A percentile compares a stretch with the other conserved stretches of the same genome.
Conservation (phyloP, 306 rosid genomes). For the Lithocarpus polystachyus region DNA sequence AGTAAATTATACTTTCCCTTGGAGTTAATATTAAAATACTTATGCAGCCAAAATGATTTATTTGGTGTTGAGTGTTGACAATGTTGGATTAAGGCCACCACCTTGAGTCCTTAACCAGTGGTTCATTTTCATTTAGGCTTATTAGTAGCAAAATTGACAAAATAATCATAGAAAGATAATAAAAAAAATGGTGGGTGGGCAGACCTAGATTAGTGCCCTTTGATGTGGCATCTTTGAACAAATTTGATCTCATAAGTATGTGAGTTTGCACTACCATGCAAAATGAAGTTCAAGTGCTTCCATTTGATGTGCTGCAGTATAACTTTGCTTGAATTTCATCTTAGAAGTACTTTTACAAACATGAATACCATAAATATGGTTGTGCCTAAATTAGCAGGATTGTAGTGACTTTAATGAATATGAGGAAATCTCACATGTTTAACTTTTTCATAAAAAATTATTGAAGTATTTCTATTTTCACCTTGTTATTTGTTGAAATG, state of each 20-base stretch:
- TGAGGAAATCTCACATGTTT: not conserved
- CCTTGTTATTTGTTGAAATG: not conserved
- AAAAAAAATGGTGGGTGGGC: not conserved
- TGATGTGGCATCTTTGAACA: not conserved
- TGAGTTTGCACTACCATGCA: not conserved
- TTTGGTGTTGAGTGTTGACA: no score
- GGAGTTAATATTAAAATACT: no score
- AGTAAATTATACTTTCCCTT: no score
- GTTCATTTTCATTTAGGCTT: not conserved
- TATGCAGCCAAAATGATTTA: no score
- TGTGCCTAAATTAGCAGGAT: not conserved
- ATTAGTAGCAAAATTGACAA: not conserved
- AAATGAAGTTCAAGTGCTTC: not conserved
- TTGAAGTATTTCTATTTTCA: not conserved
- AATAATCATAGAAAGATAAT: not conserved
- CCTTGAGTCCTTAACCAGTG: not conserved
- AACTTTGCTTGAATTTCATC: not conserved
- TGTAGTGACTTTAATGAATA: not conserved
- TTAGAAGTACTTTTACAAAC: not conserved
- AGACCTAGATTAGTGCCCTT: not conserved
- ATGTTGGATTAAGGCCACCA: no score
- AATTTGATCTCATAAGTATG: not conserved
- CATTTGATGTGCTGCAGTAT: not conserved
- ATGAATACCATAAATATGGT: not conserved
- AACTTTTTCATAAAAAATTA: not conserved